Percentiles rank a stretch among this genome's conserved stretches.
Evolutionary conservation across 176 grass and related monocot species (phyloP).

Genomic region (Oryza coarctata): DNA sequence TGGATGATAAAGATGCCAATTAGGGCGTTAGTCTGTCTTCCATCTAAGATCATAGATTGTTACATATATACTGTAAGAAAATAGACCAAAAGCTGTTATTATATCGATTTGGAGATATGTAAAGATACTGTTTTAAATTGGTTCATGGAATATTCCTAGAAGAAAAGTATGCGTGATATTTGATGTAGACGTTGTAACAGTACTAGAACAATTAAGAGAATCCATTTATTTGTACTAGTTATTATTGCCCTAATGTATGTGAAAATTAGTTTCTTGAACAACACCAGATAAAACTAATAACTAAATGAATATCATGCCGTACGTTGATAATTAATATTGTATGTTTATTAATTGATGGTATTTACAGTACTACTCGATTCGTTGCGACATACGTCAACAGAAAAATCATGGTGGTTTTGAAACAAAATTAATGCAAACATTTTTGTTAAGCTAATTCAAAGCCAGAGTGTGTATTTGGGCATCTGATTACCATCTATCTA

Average conservation of each 20-base stretch:
- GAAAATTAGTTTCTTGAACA: background rate
- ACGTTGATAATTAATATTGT: background rate
- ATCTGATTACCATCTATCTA: background rate
- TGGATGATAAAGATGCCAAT: conserved; percentile 33
- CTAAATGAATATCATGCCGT: background rate
- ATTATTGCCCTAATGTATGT: background rate
- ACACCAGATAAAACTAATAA: background rate
- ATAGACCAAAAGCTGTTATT: background rate
- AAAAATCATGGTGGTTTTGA: background rate
- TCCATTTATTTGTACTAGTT: background rate
- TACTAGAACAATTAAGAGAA: background rate
- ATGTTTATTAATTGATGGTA: background rate
- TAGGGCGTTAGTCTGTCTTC: background rate
- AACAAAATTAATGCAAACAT: no score
- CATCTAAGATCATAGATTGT: background rate
- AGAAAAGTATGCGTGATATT: conserved; percentile 33
- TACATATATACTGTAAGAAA: background rate
- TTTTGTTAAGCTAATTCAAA: background rate
- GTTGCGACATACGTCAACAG: background rate
- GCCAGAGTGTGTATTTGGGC: background rate
- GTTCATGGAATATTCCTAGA: conserved; percentile 22
- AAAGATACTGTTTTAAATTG: conserved; percentile 6
- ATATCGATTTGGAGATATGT: background rate
- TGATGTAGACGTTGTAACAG: conserved; percentile 45
- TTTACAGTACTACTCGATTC: background rate